Evolutionary conservation across 257 asterid species (phyloP).

Genomic region (Solanum phureja): DNA sequence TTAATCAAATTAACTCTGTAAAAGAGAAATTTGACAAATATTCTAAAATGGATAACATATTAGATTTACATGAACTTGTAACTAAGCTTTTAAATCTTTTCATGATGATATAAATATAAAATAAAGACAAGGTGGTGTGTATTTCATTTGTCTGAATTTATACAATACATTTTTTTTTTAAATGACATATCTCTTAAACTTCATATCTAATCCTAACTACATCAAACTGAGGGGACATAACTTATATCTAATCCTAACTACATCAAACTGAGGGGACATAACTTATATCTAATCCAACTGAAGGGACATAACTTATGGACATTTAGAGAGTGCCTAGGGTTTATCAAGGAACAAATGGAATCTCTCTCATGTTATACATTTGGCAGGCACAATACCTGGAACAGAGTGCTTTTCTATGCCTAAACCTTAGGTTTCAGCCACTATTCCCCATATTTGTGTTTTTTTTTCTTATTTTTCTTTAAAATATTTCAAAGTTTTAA

Average conservation of each 20-base stretch:
- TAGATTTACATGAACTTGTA: not conserved
- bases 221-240: not conserved
- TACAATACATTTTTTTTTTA: not conserved
- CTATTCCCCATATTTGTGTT: not conserved
- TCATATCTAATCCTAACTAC: not conserved
- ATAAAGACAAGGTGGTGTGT: not conserved
- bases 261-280: not conserved
- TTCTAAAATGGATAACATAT: not conserved
- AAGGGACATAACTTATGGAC: not conserved
- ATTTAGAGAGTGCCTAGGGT: not conserved
- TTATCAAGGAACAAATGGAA: conserved; percentile 3
- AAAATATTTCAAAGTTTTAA: not conserved
- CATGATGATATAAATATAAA: not conserved
- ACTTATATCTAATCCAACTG: not conserved
- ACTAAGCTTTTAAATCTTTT: not conserved
- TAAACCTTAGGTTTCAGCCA: not conserved
- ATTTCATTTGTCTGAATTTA: not conserved
- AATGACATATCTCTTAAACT: no score
- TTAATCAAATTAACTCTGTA: not conserved
- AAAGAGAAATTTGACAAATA: not conserved
- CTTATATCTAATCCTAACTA: not conserved
- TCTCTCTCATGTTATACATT: conserved; percentile 2
- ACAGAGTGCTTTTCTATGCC: not conserved
- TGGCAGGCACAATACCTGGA: conserved; percentile 8
- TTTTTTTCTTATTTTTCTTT: not conserved